A percentile compares a stretch with the other conserved stretches of the same genome.
These are phyloP conservation scores for Vitis labrusca DNA, from an alignment of 164 flowering plant species.

Conservation along the genomic window DNA sequence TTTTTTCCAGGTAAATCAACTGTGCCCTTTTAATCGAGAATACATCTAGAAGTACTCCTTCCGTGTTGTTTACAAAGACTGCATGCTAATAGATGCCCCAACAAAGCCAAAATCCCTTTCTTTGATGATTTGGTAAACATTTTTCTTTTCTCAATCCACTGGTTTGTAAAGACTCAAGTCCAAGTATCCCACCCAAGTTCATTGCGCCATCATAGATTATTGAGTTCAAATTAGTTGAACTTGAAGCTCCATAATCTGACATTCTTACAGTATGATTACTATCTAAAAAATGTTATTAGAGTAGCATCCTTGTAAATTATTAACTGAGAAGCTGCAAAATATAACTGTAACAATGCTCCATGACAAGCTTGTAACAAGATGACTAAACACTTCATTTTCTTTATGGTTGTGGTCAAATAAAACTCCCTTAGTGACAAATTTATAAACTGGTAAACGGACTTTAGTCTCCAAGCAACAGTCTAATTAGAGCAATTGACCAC, in stretches of 20 bases:
- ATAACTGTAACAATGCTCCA: conserved; percentile 44
- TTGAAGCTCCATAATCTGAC: conserved; percentile 46
- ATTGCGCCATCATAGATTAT: conserved; percentile 34
- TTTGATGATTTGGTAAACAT: conserved; percentile 12
- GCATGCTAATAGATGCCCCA: no score
- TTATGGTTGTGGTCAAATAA: conserved; percentile 37
- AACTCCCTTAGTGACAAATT: conserved; percentile 45
- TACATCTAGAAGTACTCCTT: no score
- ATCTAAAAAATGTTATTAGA: conserved; percentile 44
- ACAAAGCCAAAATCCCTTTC: no score
- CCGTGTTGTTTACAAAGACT: no score
- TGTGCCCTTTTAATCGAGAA: no score
- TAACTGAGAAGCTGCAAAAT: conserved; percentile 39
- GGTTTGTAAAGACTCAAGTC: conserved; percentile 48
- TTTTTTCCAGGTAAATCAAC: no score
- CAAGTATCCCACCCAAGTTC: conserved; percentile 38
- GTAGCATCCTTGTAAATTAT: conserved; percentile 45
- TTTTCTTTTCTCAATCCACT: conserved; percentile 43
- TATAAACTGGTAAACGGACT: conserved; percentile 47
- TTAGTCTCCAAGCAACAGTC: conserved; percentile 49
- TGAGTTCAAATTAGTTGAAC: conserved; percentile 36
- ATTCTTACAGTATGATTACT: conserved; percentile 35
- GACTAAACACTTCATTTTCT: not conserved
- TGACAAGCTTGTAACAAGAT: not conserved
- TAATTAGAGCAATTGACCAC: conserved; percentile 34